Percentiles rank a stretch among this genome's conserved stretches.
phyloP scores from a whole-genome alignment of 176 grass and related monocot genomes.

The Poa annua region DNA sequence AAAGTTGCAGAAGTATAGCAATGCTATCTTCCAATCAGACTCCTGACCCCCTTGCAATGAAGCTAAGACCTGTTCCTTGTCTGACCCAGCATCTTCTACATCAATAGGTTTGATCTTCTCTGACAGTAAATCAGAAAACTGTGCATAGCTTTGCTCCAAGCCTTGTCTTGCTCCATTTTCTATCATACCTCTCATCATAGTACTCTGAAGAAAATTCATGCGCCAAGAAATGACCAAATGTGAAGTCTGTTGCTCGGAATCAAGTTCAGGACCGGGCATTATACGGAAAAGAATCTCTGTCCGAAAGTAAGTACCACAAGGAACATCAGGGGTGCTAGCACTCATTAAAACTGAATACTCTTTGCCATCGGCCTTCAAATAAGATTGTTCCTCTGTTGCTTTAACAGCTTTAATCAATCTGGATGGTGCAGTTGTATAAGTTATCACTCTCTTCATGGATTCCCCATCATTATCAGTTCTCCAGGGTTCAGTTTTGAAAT shows the following conservation, averaged over 20 bases:
- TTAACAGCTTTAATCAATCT: conserved; percentile 82
- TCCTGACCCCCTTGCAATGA: conserved; percentile 58
- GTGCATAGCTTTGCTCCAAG: conserved; percentile 68
- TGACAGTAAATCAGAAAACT: conserved; percentile 73
- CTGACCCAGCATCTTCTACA: conserved; percentile 50
- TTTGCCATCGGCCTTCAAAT: conserved; percentile 81
- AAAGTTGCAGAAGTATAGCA: conserved; percentile 82
- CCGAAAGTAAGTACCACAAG: conserved; percentile 83
- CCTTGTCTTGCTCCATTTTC: conserved; percentile 97
- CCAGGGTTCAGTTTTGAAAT: conserved; percentile 82
- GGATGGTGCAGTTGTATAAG: conserved; percentile 81
- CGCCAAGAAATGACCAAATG: conserved; percentile 88
- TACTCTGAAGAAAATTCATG: conserved; percentile 98
- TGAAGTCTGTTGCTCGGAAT: conserved; percentile 67
- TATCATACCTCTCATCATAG: conserved; percentile 89
- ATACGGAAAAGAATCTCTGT: conserved; percentile 89
- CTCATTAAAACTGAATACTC: conserved; percentile 76
- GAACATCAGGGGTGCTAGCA: conserved; percentile 92
- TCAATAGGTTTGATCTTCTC: conserved; percentile 71
- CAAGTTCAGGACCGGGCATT: conserved; percentile 67
- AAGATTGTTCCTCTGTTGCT: conserved; percentile 90
- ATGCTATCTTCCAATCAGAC: conserved; percentile 68
- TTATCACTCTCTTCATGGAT: conserved; percentile 68
- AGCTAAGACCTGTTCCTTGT: conserved; percentile 70
- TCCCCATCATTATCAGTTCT: conserved; percentile 56